phyloP scores from a whole-genome alignment of 2,329 filamentous ascomycete genomes.

The Exophiala viscosa region DNA sequence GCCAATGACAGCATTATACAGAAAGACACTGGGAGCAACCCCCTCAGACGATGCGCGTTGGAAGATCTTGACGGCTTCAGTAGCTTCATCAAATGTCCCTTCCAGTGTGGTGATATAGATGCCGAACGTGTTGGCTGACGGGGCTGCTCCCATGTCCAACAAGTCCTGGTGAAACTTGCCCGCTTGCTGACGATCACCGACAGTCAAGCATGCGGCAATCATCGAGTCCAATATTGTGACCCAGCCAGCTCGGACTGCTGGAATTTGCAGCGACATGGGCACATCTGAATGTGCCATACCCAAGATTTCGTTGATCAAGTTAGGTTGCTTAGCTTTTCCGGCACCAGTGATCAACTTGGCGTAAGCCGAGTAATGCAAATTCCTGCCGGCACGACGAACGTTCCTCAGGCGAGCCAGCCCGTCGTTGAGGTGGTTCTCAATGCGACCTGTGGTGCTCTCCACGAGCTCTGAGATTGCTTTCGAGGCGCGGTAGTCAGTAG shows the following conservation, averaged over 20 bases:
- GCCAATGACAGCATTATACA: conserved; percentile 97
- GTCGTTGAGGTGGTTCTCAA: conserved; percentile 71
- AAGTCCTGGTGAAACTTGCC: conserved; percentile 88
- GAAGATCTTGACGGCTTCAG: conserved; percentile 96
- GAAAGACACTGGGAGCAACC: conserved; percentile 91
- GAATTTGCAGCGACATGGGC: conserved; percentile 77
- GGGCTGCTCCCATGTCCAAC: conserved; percentile 81
- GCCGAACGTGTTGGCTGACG: conserved; percentile 95
- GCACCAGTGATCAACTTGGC: conserved; percentile 91
- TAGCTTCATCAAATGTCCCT: conserved; percentile 95
- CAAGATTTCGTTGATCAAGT: conserved; percentile 79
- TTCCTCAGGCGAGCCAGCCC: conserved; percentile 81
- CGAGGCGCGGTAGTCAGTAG: conserved; percentile 90
- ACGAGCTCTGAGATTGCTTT: conserved; percentile 85
- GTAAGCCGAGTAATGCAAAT: conserved; percentile 94
- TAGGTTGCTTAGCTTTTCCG: conserved; percentile 77
- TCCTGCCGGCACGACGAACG: conserved; percentile 85
- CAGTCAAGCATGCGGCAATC: conserved; percentile 83
- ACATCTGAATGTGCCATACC: conserved; percentile 86
- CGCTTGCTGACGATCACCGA: conserved; percentile 75
- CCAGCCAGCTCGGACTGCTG: conserved; percentile 90
- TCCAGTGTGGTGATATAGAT: conserved; percentile 99
- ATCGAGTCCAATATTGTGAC: conserved; percentile 93
- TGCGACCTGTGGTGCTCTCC: conserved; percentile 72
- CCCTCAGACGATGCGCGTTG: conserved; percentile 88